Evolutionary conservation across 192 early-diverging fungal species (phyloP), one percentile per base, ranked within the genome.

Genomic region (Entrophospora sp.): DNA sequence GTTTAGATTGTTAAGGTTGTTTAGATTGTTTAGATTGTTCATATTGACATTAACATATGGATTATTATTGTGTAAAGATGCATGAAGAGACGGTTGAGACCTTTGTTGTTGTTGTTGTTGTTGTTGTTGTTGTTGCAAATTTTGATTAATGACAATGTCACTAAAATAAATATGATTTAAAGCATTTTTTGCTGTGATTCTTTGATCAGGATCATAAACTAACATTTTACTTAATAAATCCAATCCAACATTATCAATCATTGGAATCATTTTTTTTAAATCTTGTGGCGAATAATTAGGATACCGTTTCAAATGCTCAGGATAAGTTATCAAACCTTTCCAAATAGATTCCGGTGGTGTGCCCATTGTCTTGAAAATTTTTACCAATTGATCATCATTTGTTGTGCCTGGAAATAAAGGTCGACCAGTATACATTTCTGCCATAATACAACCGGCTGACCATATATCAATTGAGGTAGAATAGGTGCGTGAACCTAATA

Each of bases 381-480:
- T 84, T 61, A 84, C 35, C 18, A 92, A 77, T 72, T 92, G 87
- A 72, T 92, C 89, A 57, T 90, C 87, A 58, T 87, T 91, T 68
- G 80, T 88, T 28, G 84, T 85, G 56, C 91, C 91, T 10, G 91
- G 86, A 70, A 91, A 92, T 53, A 92, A 75, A 9, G 89, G 89
- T 30, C 87, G 74, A 0, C 89, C 89, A 5, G 85, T 82, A 68
- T 78, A 88, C 89, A 91, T 91, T 69, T 91, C 91, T 18, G 96
- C 96, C 91, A 98, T 94, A 72, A 98, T 98, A 74, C 96, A 98
- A 38, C 96, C 96, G 12, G 89, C 89, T 31, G 91, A 93, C 96
- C 96, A 98, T 30, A 98, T 95, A 69, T 98, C 96, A 65, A 98
- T 97, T 22, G 92, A 91, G 8, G 90, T 97, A 16, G 88, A 85